Percentiles rank a stretch among this genome's conserved stretches.
Evolutionary conservation across 73 alveolate genomes (phyloP).

Genomic region (Tetrahymena elliotti): DNA sequence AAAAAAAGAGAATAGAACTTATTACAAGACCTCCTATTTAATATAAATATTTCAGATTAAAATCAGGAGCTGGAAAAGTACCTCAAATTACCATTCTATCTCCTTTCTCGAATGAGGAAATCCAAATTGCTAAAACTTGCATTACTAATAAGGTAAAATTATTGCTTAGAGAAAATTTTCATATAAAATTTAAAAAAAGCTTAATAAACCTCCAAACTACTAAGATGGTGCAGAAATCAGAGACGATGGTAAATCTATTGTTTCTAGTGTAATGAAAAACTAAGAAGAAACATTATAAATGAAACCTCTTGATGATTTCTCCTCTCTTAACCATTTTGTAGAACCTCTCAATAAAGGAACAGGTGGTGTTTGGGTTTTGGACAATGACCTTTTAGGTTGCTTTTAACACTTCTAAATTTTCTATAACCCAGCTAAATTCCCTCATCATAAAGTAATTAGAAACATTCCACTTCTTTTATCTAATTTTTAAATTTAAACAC

Average conservation of each 20-base stretch:
- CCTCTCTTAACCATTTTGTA: constrained; percentile 8
- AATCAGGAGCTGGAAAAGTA: constrained; percentile 51
- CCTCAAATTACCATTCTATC: constrained; percentile 52
- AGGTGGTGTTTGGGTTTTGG: constrained; percentile 79
- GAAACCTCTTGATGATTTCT: constrained; percentile 42
- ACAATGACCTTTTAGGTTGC: constrained; percentile 59
- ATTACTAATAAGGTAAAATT: constrained; percentile 28
- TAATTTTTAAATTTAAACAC: no score
- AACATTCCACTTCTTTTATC: not conserved
- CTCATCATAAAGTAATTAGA: constrained; percentile 20
- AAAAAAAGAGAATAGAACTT: constrained; percentile 41
- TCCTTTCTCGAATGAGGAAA: constrained; percentile 68
- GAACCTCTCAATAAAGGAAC: constrained; percentile 71
- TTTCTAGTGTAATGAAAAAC: constrained; percentile 4
- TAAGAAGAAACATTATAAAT: constrained; percentile 15
- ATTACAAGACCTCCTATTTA: constrained; percentile 51
- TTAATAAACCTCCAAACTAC: constrained; percentile 52
- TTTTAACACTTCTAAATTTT: constrained; percentile 56
- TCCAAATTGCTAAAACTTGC: constrained; percentile 62
- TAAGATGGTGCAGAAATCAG: constrained; percentile 31
- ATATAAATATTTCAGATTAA: constrained; percentile 48
- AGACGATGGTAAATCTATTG: constrained; percentile 31
- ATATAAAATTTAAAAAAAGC: not conserved
- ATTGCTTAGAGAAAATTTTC: not conserved
- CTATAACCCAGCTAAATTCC: constrained; percentile 56